Evolutionary conservation across 139 green algal genomes (phyloP), one percentile per base, ranked within the genome.

Genomic region (Chlamydomonas applanata): DNA sequence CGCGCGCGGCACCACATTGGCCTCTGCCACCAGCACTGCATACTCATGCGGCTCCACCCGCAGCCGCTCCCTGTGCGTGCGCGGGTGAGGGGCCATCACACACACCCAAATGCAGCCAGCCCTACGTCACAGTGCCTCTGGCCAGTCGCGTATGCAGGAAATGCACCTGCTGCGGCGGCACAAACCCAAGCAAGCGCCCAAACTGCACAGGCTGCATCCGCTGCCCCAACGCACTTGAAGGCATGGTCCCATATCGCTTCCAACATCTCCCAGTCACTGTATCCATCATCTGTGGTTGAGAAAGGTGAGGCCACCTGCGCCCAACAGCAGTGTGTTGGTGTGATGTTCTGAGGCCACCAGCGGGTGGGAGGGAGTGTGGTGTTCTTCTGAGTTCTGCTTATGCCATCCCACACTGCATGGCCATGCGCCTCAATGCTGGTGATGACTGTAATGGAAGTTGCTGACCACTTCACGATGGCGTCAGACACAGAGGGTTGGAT

Each of bases 21-120:
- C 91, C 85, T 98, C 96, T 3, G 91, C 89, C 35, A 98, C 73
- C 82, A 99, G 77, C 19, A 98, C 72, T 3, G 95, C 93, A 76
- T 97, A 95, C 76, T 98, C 93, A 53, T 85, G 71, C 0, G 90
- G 83, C 35, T 93, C 80, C 4, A 97, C 76, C 32, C 81, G 71
- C 69, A 99, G 82, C 22, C 92, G 86, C 14, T 98, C 89, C 57
- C 91, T 96, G 89, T 29, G 45, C 57, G 14, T 1, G 44, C 34
- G 9, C 34, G 32, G 30, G 16, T 29, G 9, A 66, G 30, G 14
- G 2, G 25, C 27, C 0, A 66, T 62, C 4, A 64, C 1, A 64
- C 5, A 49, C n/a, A 29, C 13, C 5, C 1, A 75, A 53, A 35
- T 0, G 24, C 34, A 56, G 5, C 22, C 13, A n/a, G n/a, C n/a